Evolutionary conservation across 1,139 yeast genomes (phyloP), one percentile per base, ranked within the genome.

Genomic region (Yueomyces sp.): DNA sequence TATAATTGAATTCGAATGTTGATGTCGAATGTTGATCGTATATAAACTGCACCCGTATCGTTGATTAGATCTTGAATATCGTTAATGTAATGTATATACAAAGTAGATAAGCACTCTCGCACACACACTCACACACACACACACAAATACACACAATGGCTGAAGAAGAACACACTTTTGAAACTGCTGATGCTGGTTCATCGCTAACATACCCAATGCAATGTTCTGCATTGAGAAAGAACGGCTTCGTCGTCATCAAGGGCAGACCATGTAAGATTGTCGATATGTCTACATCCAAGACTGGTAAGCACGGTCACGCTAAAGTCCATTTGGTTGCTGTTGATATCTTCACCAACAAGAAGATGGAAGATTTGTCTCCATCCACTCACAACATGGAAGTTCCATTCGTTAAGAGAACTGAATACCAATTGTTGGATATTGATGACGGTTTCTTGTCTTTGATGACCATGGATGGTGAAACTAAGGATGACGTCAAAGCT

Each of bases 261-360:
- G 78, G 86, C 66, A 93, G 98, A 81, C 98, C 98, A 69, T 91
- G 98, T 81, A 91, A 91, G 83, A 91, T 91, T 72, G 93, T 91
- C 64, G 98, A 91, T 72, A 91, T 91, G 98, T 91, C 98, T 54
- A 93, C 98, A 67, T 91, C 98, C 66, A 91, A 91, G 84, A 91
- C 98, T 62, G 98, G 98, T 76, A 91, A 91, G 97, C 98, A 91
- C 83, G 98, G 98, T 75, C 98, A 91, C 93, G 98, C 98, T 70
- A 91, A 91, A 81, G 98, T 91, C 72, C 97, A 91, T 75, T 81
- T 91, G 76, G 96, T 91, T 59, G 97, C 97, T 69, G 81, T 83
- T 64, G 98, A 91, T 71, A 89, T 91, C 71, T 91, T 91, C 89
- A 91, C 98, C 65, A 86, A 87, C 73, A 93, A 91, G 91, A 91